These are phyloP conservation scores for Solidago caesia DNA, from an alignment of 129 eudicot genomes.

Conservation along the genomic window DNA sequence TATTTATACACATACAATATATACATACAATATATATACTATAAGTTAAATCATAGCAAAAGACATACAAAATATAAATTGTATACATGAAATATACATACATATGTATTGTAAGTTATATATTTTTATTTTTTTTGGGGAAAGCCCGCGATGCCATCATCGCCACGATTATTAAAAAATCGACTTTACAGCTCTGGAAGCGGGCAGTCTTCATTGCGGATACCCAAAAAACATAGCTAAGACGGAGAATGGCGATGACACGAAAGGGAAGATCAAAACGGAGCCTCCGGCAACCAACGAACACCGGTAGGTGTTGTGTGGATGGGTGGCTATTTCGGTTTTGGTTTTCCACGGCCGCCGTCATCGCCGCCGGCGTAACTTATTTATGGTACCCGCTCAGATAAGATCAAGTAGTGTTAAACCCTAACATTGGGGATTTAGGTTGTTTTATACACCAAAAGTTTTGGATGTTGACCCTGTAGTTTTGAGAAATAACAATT, in stretches of 20 bases:
- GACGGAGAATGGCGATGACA: constrained; percentile 12
- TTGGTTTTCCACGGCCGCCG: constrained; percentile 18
- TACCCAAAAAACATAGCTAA: constrained; percentile 16
- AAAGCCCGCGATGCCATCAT: constrained; percentile 71
- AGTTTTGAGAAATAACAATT: too few species aligned
- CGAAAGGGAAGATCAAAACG: constrained; percentile 2
- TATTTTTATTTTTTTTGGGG: background rate
- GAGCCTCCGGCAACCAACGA: constrained; percentile 54
- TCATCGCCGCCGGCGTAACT: constrained; percentile 26
- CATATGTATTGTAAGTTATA: background rate
- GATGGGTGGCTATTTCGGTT: constrained; percentile 33
- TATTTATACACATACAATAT: too few species aligned
- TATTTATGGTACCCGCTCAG: constrained; percentile 41
- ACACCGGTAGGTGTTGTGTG: constrained; percentile 9
- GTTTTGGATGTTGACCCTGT: too few species aligned
- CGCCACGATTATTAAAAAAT: constrained; percentile 35
- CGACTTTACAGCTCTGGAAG: constrained; percentile 42
- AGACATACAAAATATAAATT: background rate
- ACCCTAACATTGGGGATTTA: constrained; percentile 1
- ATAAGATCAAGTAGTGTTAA: constrained; percentile 79
- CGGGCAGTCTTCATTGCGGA: constrained; percentile 76
- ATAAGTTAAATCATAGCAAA: too few species aligned
- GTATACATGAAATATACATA: background rate
- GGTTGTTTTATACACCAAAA: background rate
- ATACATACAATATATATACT: too few species aligned